A percentile compares a stretch with the other conserved stretches of the same genome.
These are phyloP conservation scores for Gastrolobium villosum DNA, from an alignment of 306 rosid species.

Conservation along the genomic window DNA sequence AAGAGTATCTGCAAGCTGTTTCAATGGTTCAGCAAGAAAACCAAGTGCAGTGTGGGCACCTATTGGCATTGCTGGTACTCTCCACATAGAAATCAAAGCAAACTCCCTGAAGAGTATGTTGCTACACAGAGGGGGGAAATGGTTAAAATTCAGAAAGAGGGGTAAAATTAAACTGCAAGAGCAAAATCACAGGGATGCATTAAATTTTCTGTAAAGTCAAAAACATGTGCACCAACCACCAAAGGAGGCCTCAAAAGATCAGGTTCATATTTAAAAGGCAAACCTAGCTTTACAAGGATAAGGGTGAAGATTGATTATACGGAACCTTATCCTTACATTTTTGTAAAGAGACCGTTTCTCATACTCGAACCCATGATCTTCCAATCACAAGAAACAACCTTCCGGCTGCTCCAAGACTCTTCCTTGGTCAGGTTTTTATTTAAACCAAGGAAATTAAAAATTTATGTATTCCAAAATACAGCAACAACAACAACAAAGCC, in stretches of 20 bases:
- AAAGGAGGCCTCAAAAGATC: conserved; percentile 37
- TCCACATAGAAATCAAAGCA: conserved; percentile 97
- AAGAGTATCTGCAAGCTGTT: conserved; percentile 80
- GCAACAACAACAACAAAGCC: not conserved
- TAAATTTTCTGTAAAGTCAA: not conserved
- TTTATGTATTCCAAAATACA: conserved; percentile 14
- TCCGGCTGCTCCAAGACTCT: too few relatives aligned
- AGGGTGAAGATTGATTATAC: too few relatives aligned
- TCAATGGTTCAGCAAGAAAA: conserved; percentile 96
- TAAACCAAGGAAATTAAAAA: conserved; percentile 36
- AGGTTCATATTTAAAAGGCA: not conserved
- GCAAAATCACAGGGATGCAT: conserved; percentile 34
- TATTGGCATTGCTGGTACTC: conserved; percentile 92
- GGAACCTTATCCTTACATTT: too few relatives aligned
- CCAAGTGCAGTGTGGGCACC: conserved; percentile 94
- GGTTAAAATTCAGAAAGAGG: conserved; percentile 44
- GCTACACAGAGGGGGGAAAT: conserved; percentile 55
- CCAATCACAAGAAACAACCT: too few relatives aligned
- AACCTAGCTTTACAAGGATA: too few relatives aligned
- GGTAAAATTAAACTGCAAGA: conserved; percentile 32
- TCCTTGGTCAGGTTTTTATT: conserved; percentile 19
- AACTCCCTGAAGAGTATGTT: conserved; percentile 95
- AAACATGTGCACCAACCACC: conserved; percentile 36
- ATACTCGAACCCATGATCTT: too few relatives aligned
- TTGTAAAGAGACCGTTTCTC: too few relatives aligned